Conservation (phyloP, 75 land plant species). For the Pinus taeda region DNA sequence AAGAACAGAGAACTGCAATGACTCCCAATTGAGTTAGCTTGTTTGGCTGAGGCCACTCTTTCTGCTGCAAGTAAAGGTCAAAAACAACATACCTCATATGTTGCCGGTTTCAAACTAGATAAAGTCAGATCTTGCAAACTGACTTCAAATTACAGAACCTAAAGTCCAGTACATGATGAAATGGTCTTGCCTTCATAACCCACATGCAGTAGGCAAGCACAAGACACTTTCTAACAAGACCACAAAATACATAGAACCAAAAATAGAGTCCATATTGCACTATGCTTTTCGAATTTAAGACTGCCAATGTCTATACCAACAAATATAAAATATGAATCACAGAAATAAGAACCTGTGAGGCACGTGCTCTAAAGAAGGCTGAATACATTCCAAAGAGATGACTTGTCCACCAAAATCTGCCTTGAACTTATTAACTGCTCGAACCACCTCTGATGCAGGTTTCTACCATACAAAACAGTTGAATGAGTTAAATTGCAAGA, state of each 20-base stretch:
- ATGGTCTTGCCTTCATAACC: not conserved
- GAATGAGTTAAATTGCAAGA: not conserved
- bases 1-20: not conserved
- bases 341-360: slow-evolving; percentile 63
- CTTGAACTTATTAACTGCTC: slow-evolving; percentile 82
- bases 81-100: slow-evolving; percentile 1
- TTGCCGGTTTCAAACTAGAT: not conserved
- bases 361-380: slow-evolving; percentile 90
- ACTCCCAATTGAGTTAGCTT: not conserved
- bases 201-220: not conserved
- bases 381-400: slow-evolving; percentile 75
- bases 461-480: slow-evolving; percentile 27
- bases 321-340: not conserved
- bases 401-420: slow-evolving; percentile 96
- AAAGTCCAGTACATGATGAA: not conserved
- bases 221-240: not conserved
- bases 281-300: not conserved
- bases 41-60: not conserved
- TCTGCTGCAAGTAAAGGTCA: not conserved
- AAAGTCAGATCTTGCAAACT: not conserved
- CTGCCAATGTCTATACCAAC: not conserved
- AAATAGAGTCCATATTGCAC: not conserved
- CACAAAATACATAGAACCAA: not conserved
- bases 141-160: too few relatives aligned
- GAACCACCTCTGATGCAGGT: slow-evolving; percentile 82